Conservation (phyloP, 1,284 basidiomycete species). For the Microbotryomycetes sp. region DNA sequence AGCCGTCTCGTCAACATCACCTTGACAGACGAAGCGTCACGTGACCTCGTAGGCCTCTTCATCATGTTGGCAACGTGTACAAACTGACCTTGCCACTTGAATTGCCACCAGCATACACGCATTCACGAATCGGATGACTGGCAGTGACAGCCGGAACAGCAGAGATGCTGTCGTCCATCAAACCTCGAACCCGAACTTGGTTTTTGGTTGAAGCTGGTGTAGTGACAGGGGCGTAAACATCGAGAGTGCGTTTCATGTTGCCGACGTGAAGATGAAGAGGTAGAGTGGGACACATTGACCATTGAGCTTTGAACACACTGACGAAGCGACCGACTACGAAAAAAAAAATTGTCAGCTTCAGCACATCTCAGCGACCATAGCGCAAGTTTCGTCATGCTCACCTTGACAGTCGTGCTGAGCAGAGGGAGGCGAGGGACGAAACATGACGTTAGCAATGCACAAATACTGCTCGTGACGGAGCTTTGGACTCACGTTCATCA, state of each 20-base stretch:
- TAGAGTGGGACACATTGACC: constrained; percentile 41
- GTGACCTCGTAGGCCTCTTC: too few relatives aligned
- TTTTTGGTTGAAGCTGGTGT: background rate
- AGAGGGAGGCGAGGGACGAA: background rate
- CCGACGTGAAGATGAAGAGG: constrained; percentile 46
- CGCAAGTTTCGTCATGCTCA: background rate
- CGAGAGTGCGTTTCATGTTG: constrained; percentile 46
- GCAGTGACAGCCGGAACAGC: constrained; percentile 44
- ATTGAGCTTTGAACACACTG: constrained; percentile 48
- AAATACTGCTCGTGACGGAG: too few relatives aligned
- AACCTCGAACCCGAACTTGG: constrained; percentile 39
- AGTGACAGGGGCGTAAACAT: constrained; percentile 38
- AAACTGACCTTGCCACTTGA: constrained; percentile 25
- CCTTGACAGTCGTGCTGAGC: background rate
- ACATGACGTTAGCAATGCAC: too few relatives aligned
- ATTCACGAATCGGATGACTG: constrained; percentile 39
- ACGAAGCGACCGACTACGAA: constrained; percentile 44
- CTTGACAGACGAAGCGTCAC: too few relatives aligned
- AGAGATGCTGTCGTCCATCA: background rate
- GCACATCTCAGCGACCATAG: too few relatives aligned
- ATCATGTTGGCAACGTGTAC: background rate
- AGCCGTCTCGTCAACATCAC: too few relatives aligned
- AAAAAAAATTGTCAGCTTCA: background rate
- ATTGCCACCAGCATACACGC: constrained; percentile 11
- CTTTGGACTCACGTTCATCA: background rate